Conservation (phyloP, 805 yeast species). For the Scheffersomyces ergatensis region DNA sequence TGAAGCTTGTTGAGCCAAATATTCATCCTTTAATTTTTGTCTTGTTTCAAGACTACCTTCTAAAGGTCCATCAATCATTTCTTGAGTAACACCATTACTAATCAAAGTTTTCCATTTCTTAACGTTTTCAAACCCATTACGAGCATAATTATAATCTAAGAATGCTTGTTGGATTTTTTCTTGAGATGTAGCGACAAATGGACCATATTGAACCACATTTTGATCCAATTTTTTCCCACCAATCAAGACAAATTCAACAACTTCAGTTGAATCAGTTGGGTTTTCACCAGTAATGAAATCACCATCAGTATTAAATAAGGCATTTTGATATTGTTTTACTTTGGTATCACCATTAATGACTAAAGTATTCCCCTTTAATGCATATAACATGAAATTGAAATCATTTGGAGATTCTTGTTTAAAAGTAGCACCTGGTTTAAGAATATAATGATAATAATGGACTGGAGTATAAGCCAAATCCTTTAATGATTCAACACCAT, state of each 20-base stretch:
- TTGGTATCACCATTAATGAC: constrained; percentile 38
- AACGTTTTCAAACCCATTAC: constrained; percentile 70
- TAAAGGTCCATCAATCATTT: constrained; percentile 38
- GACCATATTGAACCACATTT: constrained; percentile 82
- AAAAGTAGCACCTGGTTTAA: constrained; percentile 65
- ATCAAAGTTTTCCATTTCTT: constrained; percentile 55
- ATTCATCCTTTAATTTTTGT: constrained; percentile 16
- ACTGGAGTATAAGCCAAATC: constrained; percentile 84
- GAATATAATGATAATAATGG: constrained; percentile 63
- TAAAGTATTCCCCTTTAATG: constrained; percentile 57
- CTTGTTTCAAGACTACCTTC: constrained; percentile 31
- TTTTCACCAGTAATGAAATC: constrained; percentile 51
- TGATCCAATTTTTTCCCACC: constrained; percentile 78
- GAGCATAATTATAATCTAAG: constrained; percentile 64
- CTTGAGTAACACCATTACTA: constrained; percentile 40
- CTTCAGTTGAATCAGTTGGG: constrained; percentile 35
- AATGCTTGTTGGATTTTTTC: constrained; percentile 70
- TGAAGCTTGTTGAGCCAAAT: constrained; percentile 3
- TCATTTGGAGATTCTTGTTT: constrained; percentile 56
- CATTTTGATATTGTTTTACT: constrained; percentile 47
- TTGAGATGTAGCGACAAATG: constrained; percentile 75
- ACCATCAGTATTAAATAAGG: constrained; percentile 71
- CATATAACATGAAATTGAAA: constrained; percentile 69
- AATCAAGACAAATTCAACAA: constrained; percentile 64
- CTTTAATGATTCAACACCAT: constrained; percentile 70